Percentiles rank a stretch among this genome's conserved stretches.
phyloP scores from a whole-genome alignment of 768 basidiomycete genomes.

The Lactarius trivialis region DNA sequence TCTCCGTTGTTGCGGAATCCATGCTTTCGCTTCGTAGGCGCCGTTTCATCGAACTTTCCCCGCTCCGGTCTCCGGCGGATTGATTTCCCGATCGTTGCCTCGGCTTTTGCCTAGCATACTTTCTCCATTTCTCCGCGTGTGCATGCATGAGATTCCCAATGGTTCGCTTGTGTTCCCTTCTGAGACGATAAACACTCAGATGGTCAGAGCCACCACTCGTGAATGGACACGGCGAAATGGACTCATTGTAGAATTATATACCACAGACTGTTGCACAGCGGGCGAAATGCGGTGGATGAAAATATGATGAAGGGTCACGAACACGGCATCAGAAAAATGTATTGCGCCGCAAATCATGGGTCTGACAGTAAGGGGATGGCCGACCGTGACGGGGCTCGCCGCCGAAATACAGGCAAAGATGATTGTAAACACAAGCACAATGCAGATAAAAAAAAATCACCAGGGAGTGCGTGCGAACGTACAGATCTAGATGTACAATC shows the following conservation, averaged over 20 bases:
- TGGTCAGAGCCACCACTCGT: background rate
- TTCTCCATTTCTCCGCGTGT: background rate
- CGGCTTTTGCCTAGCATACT: background rate
- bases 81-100: background rate
- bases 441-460: too few relatives aligned
- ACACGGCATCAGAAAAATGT: background rate
- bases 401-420: too few relatives aligned
- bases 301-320: background rate
- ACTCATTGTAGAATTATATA: background rate
- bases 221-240: background rate
- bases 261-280: background rate
- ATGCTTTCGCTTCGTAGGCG: background rate
- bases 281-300: background rate
- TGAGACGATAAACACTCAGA: background rate
- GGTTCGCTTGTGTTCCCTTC: background rate
- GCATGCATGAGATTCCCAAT: background rate
- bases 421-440: too few relatives aligned
- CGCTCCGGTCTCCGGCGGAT: too few relatives aligned
- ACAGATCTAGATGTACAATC: too few relatives aligned
- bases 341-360: background rate
- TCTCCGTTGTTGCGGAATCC: background rate
- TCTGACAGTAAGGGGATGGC: background rate
- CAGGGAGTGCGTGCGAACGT: too few relatives aligned
- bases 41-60: background rate
- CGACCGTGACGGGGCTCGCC: too few relatives aligned